A percentile compares a stretch with the other conserved stretches of the same genome.
Conservation (phyloP, 768 basidiomycete species). For the Xerocomus brunneocitrinus region DNA sequence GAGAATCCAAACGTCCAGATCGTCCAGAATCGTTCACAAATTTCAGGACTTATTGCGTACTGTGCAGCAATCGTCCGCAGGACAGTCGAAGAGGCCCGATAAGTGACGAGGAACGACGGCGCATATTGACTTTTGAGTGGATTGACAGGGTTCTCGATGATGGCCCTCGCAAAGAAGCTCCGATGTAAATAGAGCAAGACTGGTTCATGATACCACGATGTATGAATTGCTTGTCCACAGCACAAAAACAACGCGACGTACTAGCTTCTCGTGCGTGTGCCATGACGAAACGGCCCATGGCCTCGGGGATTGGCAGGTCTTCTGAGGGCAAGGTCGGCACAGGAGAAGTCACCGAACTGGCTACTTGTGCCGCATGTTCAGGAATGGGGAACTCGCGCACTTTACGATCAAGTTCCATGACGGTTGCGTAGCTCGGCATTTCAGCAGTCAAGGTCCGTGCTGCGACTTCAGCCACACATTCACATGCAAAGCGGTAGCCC, state of each 20-base stretch:
- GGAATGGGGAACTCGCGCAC: constrained; percentile 63
- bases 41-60: constrained; percentile 41
- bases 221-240: background rate
- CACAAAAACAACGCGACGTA: constrained; percentile 20
- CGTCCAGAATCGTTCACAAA: constrained; percentile 54
- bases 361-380: constrained; percentile 38
- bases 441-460: constrained; percentile 59
- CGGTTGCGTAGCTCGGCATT: constrained; percentile 56
- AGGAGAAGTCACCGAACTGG: constrained; percentile 31
- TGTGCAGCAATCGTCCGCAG: constrained; percentile 48
- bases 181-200: constrained; percentile 63
- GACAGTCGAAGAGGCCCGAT: constrained; percentile 54
- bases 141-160: constrained; percentile 62
- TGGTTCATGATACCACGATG: constrained; percentile 16
- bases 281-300: constrained; percentile 39
- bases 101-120: constrained; percentile 60
- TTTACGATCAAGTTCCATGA: constrained; percentile 64
- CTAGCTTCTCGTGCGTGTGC: constrained; percentile 34
- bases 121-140: constrained; percentile 63
- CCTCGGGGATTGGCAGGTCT: constrained; percentile 16
- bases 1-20: constrained; percentile 61
- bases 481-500: constrained; percentile 59
- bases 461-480: constrained; percentile 62
- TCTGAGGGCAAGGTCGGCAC: constrained; percentile 14
- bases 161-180: constrained; percentile 67